Evolutionary conservation across 768 basidiomycete species (phyloP).

Genomic region (Russula brevipes): DNA sequence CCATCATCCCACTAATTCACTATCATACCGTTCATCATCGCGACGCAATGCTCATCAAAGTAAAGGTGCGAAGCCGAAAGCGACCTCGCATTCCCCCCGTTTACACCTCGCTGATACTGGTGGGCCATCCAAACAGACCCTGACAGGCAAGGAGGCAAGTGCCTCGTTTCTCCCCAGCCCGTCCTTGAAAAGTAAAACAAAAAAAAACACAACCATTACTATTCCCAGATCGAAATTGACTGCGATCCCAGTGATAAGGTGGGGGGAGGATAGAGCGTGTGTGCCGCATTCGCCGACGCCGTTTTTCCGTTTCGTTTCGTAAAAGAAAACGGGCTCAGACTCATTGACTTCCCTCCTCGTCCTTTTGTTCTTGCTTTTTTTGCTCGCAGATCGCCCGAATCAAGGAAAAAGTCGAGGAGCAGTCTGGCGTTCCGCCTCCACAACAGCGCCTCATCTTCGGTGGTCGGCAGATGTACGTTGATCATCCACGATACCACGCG

Average conservation of each 20-base stretch:
- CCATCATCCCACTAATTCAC: not conserved
- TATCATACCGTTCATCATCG: conserved; percentile 19
- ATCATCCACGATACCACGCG: not conserved
- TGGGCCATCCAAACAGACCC: conserved; percentile 50
- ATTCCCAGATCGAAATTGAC: conserved; percentile 83
- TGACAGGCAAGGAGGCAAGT: conserved; percentile 93
- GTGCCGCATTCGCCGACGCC: not conserved
- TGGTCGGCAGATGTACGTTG: conserved; percentile 85
- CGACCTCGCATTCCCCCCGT: not conserved
- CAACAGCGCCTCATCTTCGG: conserved; percentile 93
- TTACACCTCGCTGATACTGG: not conserved
- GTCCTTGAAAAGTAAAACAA: not conserved
- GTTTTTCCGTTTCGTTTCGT: not conserved
- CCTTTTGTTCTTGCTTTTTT: not conserved
- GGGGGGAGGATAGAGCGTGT: conserved; percentile 22
- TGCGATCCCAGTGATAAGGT: conserved; percentile 88
- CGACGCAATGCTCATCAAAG: conserved; percentile 73
- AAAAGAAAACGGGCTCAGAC: too few relatives aligned
- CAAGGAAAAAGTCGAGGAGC: conserved; percentile 98
- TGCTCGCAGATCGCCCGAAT: conserved; percentile 72
- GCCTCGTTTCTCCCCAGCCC: not conserved
- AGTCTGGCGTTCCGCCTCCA: conserved; percentile 93
- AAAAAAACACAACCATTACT: not conserved
- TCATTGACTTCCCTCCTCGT: not conserved
- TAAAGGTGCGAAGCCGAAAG: conserved; percentile 53